phyloP scores from a whole-genome alignment of 1,284 basidiomycete species.

The Laetiporus sulphureus region DNA sequence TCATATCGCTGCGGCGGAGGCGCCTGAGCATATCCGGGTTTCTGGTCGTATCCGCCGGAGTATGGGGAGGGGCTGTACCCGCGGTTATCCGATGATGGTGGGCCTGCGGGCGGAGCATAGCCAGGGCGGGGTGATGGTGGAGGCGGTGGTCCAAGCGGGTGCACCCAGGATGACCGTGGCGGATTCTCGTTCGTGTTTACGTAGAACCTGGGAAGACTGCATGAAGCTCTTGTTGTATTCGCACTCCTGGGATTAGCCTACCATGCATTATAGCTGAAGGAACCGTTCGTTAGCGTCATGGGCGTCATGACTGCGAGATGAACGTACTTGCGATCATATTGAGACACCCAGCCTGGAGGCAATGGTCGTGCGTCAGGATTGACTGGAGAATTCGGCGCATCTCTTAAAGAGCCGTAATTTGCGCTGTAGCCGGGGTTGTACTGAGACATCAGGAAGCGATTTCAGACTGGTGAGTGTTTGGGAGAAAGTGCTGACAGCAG shows the following conservation, averaged over 20 bases:
- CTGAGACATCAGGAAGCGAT: conserved; percentile 38
- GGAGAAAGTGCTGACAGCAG: not conserved
- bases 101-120: conserved; percentile 38
- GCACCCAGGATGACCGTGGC: conserved; percentile 58
- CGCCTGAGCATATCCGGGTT: conserved; percentile 15
- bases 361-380: conserved; percentile 62
- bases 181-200: conserved; percentile 56
- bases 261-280: conserved; percentile 59
- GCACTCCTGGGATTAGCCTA: conserved; percentile 24
- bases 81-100: conserved; percentile 32
- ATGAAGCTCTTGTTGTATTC: conserved; percentile 1
- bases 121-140: conserved; percentile 30
- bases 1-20: conserved; percentile 13
- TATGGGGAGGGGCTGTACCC: conserved; percentile 22
- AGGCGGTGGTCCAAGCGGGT: conserved; percentile 47
- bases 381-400: conserved; percentile 10
- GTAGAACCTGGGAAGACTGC: conserved; percentile 49
- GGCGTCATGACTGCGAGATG: conserved; percentile 1
- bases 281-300: not conserved
- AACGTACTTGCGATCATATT: conserved; percentile 62
- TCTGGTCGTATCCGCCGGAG: conserved; percentile 8
- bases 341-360: conserved; percentile 63
- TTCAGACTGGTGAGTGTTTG: conserved; percentile 3
- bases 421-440: conserved; percentile 25
- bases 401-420: not conserved